Conservation (phyloP, 2,329 filamentous ascomycete species). For the Gaeumannomyces sp. region DNA sequence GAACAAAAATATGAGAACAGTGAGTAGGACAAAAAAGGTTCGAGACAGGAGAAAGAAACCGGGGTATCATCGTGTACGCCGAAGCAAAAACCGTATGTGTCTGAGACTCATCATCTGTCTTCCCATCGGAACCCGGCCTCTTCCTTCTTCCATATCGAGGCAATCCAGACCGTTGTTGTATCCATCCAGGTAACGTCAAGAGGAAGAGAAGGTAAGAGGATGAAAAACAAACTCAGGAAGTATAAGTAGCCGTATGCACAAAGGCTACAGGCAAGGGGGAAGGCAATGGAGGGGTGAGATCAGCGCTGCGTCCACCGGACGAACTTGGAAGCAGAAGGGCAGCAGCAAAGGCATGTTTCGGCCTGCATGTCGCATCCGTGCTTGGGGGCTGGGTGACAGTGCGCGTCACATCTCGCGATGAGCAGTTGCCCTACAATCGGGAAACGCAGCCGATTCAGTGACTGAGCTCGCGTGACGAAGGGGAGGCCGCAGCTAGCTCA, state of each 20-base stretch:
- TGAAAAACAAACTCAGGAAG: background rate
- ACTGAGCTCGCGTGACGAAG: background rate
- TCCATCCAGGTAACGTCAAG: background rate
- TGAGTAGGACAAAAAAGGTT: background rate
- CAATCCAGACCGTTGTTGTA: background rate
- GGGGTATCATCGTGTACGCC: constrained; percentile 6
- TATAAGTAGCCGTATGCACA: background rate
- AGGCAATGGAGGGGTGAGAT: background rate
- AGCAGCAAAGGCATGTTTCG: background rate
- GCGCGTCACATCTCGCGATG: background rate
- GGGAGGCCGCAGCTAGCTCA: background rate
- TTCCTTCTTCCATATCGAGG: background rate
- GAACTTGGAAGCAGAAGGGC: background rate
- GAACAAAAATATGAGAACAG: background rate
- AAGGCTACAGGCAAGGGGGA: too few species aligned
- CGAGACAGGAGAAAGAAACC: background rate
- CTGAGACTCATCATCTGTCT: background rate
- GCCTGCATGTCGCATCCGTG: background rate
- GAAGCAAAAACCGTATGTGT: constrained; percentile 9
- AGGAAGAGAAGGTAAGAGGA: too few species aligned
- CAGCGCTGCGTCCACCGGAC: too few species aligned
- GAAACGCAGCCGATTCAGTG: background rate
- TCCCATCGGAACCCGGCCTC: background rate
- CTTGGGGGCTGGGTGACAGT: too few species aligned
- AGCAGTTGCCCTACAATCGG: background rate